These are phyloP conservation scores for Pyrus communis DNA, from an alignment of 306 rosid genomes.

Conservation along the genomic window DNA sequence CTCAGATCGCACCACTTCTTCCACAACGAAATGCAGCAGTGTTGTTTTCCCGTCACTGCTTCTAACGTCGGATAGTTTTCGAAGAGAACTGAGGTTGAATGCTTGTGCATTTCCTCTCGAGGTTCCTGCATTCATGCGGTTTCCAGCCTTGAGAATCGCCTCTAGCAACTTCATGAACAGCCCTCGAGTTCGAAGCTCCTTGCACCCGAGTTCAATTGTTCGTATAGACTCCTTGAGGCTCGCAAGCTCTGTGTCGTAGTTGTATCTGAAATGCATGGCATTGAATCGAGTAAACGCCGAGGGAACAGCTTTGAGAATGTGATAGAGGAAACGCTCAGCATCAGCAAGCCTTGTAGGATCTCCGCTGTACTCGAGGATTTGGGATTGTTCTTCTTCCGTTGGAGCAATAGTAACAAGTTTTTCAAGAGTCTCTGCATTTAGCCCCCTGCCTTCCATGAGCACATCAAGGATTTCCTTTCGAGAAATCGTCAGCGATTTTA, in stretches of 20 bases:
- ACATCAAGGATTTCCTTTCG: conserved; percentile 53
- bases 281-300: conserved; percentile 66
- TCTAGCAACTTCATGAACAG: conserved; percentile 82
- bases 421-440: conserved; percentile 58
- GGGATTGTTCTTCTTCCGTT: conserved; percentile 61
- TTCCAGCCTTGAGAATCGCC: conserved; percentile 92
- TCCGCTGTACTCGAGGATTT: conserved; percentile 49
- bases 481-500: conserved; percentile 60
- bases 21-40: conserved; percentile 85
- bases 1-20: conserved; percentile 87
- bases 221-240: conserved; percentile 53
- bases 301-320: conserved; percentile 67
- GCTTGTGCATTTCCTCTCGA: conserved; percentile 92
- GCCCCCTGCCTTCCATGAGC: conserved; percentile 67
- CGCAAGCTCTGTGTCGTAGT: conserved; percentile 43
- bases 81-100: conserved; percentile 67
- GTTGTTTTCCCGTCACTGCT: conserved; percentile 85
- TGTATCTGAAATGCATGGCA: conserved; percentile 69
- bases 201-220: conserved; percentile 66
- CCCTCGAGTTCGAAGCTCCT: conserved; percentile 69
- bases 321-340: conserved; percentile 74
- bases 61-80: conserved; percentile 84
- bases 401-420: conserved; percentile 70
- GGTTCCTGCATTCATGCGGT: conserved; percentile 93
- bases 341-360: conserved; percentile 60